Percentiles rank a stretch among this genome's conserved stretches.
Evolutionary conservation across 73 alveolate genomes (phyloP).

Genomic region (Uronychia binucleata): DNA sequence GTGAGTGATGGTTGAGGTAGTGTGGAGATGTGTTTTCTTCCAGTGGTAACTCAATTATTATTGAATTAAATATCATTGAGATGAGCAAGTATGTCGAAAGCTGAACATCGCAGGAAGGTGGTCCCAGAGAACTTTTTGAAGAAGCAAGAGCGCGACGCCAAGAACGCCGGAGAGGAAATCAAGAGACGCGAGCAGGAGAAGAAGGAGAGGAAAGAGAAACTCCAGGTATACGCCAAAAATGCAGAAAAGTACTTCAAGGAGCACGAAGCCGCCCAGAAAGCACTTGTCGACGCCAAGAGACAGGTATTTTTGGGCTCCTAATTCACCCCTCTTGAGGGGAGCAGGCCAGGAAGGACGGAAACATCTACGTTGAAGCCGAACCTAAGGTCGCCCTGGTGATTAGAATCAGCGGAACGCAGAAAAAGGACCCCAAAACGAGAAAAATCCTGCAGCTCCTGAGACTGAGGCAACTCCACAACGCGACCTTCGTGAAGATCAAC

Average conservation of each 20-base stretch:
- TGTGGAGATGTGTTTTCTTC: no score
- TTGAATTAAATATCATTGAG: no score
- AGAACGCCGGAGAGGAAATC: constrained; percentile 68
- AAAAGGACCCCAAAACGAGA: constrained; percentile 84
- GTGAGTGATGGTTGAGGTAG: no score
- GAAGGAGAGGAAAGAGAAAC: constrained; percentile 81
- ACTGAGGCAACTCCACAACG: constrained; percentile 93
- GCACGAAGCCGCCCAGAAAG: constrained; percentile 64
- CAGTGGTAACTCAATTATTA: no score
- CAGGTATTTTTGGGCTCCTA: constrained; percentile 2
- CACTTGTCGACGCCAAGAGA: constrained; percentile 76
- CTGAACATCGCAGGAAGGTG: no score
- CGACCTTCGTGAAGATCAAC: constrained; percentile 88
- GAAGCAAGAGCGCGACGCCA: constrained; percentile 69
- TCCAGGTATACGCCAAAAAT: constrained; percentile 44
- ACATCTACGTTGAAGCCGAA: constrained; percentile 87
- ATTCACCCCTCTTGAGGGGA: neutral
- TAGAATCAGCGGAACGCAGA: constrained; percentile 87
- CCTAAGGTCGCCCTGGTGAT: constrained; percentile 81
- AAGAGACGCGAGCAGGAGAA: constrained; percentile 69
- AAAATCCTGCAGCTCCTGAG: constrained; percentile 87
- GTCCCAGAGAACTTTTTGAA: constrained; percentile 64
- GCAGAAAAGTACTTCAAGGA: constrained; percentile 85
- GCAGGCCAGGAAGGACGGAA: constrained; percentile 82
- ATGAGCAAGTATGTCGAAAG: no score